Base-by-base conservation (phyloP, 2,329 filamentous ascomycete genomes). In the Fusarium brevicatenulatum region DNA sequence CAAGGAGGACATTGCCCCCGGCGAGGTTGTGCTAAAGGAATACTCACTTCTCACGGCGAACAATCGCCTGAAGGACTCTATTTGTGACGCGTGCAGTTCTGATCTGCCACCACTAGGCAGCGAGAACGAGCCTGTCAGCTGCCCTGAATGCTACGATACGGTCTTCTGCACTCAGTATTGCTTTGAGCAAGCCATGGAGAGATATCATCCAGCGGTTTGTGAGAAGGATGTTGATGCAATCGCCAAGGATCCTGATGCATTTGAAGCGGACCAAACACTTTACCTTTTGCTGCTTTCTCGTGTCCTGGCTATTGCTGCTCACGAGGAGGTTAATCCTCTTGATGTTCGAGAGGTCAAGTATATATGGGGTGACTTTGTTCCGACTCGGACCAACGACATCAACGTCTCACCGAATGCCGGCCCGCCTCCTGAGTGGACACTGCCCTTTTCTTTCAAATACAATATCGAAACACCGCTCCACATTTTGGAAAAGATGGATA, bases 1-100 rank as follows among this genome's bases (percentile, higher is more conserved):
- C 12, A 93, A 91, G 76, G 89, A 93, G 71, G 91, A 97, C 73
- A 93, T 98, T 42, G 83, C 85, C 1, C 90, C 94, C 0, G 93
- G 93, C 15, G 93, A 97, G 80, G 86, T 88, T 10, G 90, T 98
- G 4, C 87, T 99, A 36, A 85, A 89, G 53, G 96, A 99, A 79
- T 93, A 92, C 68, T 96, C 95, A 13, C 88, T 97, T 12, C 85
- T 99, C 44, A 97, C 95, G 4, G 95, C 94, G 50, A 96, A 95
- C 76, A 96, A 96, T 79, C 91, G 94, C 36, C 88, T 96, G 18
- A 94, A 97, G 79, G 95, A 97, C 70, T 87, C 92, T 9, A 88
- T 95, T 36, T 98, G 95, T 81, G 95, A 98, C 81, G 95, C 95
- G 19, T 98, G 95, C 81, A 94, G 94, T 76, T 87, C 88, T 12